phyloP scores from a whole-genome alignment of 176 grass and related monocot species.

The Luzula sylvatica region DNA sequence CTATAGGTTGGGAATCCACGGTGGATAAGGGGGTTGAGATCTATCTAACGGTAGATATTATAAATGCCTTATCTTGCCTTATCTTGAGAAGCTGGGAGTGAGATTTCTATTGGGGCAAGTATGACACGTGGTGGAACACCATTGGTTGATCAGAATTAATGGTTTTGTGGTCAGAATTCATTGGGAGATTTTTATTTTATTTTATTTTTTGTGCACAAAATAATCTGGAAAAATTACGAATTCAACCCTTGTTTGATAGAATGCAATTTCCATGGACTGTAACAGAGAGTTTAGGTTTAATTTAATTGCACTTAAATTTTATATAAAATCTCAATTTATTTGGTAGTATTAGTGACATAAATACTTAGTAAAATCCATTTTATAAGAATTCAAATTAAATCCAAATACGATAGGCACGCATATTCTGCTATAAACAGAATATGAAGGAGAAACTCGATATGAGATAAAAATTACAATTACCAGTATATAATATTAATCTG shows the following conservation, averaged over 20 bases:
- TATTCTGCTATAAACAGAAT: too few relatives aligned
- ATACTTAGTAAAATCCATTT: too few relatives aligned
- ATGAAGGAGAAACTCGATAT: not conserved
- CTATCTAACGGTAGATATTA: conserved; percentile 49
- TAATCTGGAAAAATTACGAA: conserved; percentile 18
- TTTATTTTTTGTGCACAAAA: conserved; percentile 28
- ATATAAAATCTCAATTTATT: too few relatives aligned
- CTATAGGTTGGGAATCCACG: conserved; percentile 45
- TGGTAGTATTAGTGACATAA: too few relatives aligned
- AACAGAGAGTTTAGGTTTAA: too few relatives aligned
- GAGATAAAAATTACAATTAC: conserved; percentile 5
- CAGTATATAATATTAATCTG: not conserved
- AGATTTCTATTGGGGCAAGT: conserved; percentile 12
- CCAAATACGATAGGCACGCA: too few relatives aligned
- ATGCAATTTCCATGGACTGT: too few relatives aligned
- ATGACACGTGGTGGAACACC: conserved; percentile 31
- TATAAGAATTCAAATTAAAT: too few relatives aligned
- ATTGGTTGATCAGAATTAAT: conserved; percentile 24
- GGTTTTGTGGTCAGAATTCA: not conserved
- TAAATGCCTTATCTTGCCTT: conserved; percentile 70
- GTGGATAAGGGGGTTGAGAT: conserved; percentile 24
- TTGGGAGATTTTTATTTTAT: conserved; percentile 4
- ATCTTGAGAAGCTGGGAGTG: conserved; percentile 30
- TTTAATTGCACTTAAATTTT: not conserved
- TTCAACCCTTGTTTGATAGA: not conserved